Conservation (phyloP, 306 rosid genomes). For the Prinsepia uniflora region DNA sequence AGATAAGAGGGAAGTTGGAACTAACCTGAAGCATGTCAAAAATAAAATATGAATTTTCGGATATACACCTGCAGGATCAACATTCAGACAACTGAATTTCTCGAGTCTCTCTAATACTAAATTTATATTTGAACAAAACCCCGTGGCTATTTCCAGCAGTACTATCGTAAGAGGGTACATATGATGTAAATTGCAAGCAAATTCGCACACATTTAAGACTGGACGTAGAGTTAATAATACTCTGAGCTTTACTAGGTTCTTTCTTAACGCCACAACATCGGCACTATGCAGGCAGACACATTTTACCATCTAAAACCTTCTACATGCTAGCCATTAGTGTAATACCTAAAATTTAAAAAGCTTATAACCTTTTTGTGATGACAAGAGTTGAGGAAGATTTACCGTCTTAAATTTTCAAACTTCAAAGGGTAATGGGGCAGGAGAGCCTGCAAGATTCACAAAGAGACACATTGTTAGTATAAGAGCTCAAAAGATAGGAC, state of each 20-base stretch:
- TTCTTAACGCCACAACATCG: neutral
- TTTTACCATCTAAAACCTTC: neutral
- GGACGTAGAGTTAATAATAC: neutral
- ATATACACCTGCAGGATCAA: conserved; percentile 71
- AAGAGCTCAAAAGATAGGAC: too few relatives aligned
- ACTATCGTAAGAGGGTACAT: too few relatives aligned
- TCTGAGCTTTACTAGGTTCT: neutral
- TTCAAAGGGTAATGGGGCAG: conserved; percentile 61
- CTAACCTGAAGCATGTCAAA: conserved; percentile 89
- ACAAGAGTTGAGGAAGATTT: conserved; percentile 3
- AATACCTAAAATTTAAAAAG: neutral
- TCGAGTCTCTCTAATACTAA: conserved; percentile 4
- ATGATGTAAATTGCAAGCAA: neutral
- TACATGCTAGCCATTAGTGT: neutral
- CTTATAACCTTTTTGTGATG: neutral
- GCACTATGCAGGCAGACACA: neutral
- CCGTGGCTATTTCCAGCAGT: neutral
- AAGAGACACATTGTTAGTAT: neutral
- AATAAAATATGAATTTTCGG: conserved; percentile 74
- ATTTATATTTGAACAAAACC: neutral
- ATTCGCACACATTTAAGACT: neutral
- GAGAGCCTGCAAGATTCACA: conserved; percentile 58
- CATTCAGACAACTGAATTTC: conserved; percentile 26
- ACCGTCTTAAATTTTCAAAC: conserved; percentile 69
- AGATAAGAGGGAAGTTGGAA: conserved; percentile 20